These are phyloP conservation scores for Penstemon davidsonii DNA, from an alignment of 257 asterid species.

Conservation along the genomic window DNA sequence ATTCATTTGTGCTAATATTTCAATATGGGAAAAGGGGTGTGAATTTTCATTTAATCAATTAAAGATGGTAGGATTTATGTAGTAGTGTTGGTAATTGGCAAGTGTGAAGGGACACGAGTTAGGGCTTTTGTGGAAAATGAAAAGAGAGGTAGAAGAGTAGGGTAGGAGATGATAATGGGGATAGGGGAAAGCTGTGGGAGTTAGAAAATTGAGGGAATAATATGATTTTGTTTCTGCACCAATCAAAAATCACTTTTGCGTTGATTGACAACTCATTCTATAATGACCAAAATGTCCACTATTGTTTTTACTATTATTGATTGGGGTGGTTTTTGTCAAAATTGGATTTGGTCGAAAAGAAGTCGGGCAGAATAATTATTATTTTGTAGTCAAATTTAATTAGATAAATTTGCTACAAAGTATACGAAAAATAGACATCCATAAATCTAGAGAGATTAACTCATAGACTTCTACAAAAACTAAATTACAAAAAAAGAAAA, in stretches of 20 bases:
- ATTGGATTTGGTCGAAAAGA: neutral
- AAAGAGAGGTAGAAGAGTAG: constrained; percentile 5
- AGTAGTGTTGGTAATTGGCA: constrained; percentile 32
- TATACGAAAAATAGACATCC: neutral
- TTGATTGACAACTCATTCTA: constrained; percentile 60
- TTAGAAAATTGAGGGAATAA: constrained; percentile 41
- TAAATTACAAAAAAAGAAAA: too few species aligned
- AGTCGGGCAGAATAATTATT: too few species aligned
- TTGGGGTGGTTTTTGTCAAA: neutral
- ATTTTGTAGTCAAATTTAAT: too few species aligned
- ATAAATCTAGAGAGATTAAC: too few species aligned
- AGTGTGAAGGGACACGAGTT: constrained; percentile 34
- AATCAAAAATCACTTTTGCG: constrained; percentile 36
- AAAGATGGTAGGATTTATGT: too few species aligned
- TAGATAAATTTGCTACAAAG: too few species aligned
- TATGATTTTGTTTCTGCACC: constrained; percentile 58
- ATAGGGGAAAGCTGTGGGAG: constrained; percentile 38
- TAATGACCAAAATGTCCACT: constrained; percentile 47
- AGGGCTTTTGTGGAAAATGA: constrained; percentile 69
- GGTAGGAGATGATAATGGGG: constrained; percentile 29
- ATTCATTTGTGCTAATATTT: too few species aligned
- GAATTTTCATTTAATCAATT: too few species aligned
- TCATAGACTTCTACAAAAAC: too few species aligned
- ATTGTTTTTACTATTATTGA: constrained; percentile 16
- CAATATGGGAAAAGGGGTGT: too few species aligned